Conservation (phyloP, 495 filamentous ascomycete genomes). For the Annulohypoxylon nitens region DNA sequence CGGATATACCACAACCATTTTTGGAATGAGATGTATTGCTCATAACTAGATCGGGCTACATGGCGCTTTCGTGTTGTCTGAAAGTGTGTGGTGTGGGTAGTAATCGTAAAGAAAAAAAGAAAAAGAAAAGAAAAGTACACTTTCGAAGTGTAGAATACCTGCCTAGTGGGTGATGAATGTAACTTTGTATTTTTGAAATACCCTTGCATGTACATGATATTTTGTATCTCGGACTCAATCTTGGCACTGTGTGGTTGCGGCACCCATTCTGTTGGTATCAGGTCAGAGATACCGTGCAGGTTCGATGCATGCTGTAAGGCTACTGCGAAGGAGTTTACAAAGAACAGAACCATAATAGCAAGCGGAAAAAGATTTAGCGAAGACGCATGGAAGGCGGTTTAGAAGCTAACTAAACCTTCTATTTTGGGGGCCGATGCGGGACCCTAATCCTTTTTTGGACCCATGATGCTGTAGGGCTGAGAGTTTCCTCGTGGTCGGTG, state of each 20-base stretch:
- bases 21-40: constrained; percentile 8
- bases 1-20: constrained; percentile 9
- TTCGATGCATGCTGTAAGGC: neutral
- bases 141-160: neutral
- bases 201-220: neutral
- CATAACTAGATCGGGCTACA: constrained; percentile 31
- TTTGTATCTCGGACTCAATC: neutral
- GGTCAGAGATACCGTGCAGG: neutral
- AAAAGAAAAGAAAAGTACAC: neutral
- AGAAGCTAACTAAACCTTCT: constrained; percentile 11
- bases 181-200: neutral
- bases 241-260: constrained; percentile 6
- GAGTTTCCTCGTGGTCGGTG: neutral
- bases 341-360: constrained; percentile 28
- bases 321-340: neutral
- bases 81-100: constrained; percentile 20
- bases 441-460: constrained; percentile 25
- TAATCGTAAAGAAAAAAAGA: neutral
- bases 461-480: constrained; percentile 36
- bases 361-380: constrained; percentile 11
- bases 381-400: neutral
- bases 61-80: constrained; percentile 19
- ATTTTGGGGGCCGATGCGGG: constrained; percentile 37
- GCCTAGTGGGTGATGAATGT: too few relatives aligned
- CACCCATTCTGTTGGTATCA: constrained; percentile 32